phyloP scores from a whole-genome alignment of 2,329 filamentous ascomycete genomes.

The Coniochaeta sp. region DNA sequence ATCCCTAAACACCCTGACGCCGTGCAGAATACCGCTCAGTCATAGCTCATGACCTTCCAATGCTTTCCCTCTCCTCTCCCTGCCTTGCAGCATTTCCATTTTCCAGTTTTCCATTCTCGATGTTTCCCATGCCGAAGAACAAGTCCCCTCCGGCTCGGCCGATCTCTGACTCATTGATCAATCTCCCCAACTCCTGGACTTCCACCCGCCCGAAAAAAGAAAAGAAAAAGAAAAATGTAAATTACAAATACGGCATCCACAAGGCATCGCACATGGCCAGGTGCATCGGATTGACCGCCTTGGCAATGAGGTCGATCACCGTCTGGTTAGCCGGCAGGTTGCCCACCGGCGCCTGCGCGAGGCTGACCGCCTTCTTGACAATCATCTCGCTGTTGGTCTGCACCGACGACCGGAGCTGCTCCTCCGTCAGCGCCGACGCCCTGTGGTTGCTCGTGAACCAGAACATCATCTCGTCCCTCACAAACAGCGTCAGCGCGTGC shows the following conservation, averaged over 20 bases:
- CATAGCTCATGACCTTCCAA: neutral
- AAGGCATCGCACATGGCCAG: constrained; percentile 82
- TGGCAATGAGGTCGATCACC: constrained; percentile 88
- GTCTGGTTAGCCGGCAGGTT: constrained; percentile 95
- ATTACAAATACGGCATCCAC: constrained; percentile 85
- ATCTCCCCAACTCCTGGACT: neutral
- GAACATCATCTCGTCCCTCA: constrained; percentile 95
- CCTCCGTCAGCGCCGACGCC: constrained; percentile 46
- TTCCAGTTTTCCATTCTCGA: neutral
- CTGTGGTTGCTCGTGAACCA: constrained; percentile 84
- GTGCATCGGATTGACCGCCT: constrained; percentile 86
- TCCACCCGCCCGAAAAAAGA: neutral
- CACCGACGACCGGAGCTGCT: constrained; percentile 58
- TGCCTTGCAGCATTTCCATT: neutral
- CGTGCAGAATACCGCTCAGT: neutral
- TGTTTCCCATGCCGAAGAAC: neutral
- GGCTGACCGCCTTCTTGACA: constrained; percentile 78
- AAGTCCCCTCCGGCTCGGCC: neutral
- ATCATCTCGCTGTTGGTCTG: constrained; percentile 76
- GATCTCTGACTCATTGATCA: neutral
- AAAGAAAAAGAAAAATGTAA: neutral
- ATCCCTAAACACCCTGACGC: neutral
- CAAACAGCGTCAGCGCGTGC: constrained; percentile 88
- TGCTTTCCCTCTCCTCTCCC: neutral
- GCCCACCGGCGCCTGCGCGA: constrained; percentile 70